These are phyloP conservation scores for Kuraishia molischiana DNA, from an alignment of 805 yeast genomes.

Conservation along the genomic window DNA sequence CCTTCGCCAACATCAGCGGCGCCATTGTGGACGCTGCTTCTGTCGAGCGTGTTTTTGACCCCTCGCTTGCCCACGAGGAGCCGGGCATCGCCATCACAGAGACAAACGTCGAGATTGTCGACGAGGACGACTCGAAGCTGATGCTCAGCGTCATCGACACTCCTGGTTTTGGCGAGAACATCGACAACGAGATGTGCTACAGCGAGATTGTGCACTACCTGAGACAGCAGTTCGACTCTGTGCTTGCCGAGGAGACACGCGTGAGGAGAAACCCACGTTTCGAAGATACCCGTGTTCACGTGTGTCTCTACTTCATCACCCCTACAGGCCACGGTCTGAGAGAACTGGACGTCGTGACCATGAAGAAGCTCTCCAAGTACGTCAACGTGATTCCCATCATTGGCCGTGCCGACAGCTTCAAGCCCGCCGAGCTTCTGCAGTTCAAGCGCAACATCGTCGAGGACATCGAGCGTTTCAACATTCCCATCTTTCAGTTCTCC, in stretches of 20 bases:
- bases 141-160: constrained; percentile 47
- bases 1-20: constrained; percentile 53
- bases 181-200: constrained; percentile 53
- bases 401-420: constrained; percentile 64
- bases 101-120: constrained; percentile 48
- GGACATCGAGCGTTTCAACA: constrained; percentile 59
- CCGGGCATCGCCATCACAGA: constrained; percentile 73
- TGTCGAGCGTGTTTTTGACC: constrained; percentile 51
- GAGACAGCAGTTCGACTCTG: constrained; percentile 70
- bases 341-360: constrained; percentile 62
- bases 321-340: constrained; percentile 73
- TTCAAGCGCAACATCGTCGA: constrained; percentile 52
- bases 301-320: constrained; percentile 60
- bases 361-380: constrained; percentile 62
- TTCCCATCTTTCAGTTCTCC: constrained; percentile 68
- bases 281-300: constrained; percentile 70
- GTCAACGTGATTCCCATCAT: constrained; percentile 69
- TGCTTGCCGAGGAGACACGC: constrained; percentile 79
- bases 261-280: constrained; percentile 80
- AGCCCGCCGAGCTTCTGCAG: constrained; percentile 42
- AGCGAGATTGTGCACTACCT: constrained; percentile 55
- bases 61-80: constrained; percentile 49
- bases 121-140: constrained; percentile 49
- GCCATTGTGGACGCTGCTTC: constrained; percentile 43
- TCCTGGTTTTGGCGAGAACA: constrained; percentile 54